Conservation (phyloP, 352 stramenopile genomes). For the Aphanomyces astaci region DNA sequence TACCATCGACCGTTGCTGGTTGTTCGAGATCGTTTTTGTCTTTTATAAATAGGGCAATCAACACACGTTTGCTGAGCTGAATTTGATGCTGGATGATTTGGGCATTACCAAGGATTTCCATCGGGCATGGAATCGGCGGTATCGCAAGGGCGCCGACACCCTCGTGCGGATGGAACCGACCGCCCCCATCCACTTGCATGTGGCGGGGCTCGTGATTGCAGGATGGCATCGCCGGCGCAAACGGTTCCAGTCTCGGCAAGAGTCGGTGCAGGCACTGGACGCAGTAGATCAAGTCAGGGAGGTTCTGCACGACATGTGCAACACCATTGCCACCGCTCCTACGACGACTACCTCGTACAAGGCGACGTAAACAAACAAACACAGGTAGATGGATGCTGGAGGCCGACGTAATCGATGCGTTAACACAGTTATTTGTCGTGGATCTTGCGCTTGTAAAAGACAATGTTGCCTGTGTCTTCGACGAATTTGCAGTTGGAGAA, state of each 20-base stretch:
- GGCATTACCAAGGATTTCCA: conserved; percentile 19
- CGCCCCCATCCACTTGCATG: neutral
- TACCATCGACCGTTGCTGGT: too few species aligned
- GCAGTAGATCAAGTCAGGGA: neutral
- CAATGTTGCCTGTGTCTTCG: conserved; percentile 85
- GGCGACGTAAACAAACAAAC: too few species aligned
- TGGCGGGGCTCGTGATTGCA: neutral
- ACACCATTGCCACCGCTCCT: neutral
- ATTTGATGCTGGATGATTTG: neutral
- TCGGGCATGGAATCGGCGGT: neutral
- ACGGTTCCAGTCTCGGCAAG: neutral
- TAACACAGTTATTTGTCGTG: neutral
- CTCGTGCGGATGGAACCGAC: neutral
- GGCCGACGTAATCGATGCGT: neutral
- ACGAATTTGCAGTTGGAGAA: conserved; percentile 93
- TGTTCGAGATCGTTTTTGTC: neutral
- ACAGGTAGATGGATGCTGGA: neutral
- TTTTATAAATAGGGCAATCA: neutral
- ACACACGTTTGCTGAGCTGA: neutral
- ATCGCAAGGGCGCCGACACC: neutral
- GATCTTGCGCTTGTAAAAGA: conserved; percentile 84
- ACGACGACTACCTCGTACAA: neutral
- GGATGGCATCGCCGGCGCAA: neutral
- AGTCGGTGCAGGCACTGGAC: neutral
- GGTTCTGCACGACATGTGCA: neutral